A percentile compares a stretch with the other conserved stretches of the same genome.
These are phyloP conservation scores for Suillus alpinus DNA, from an alignment of 768 basidiomycete species.

Conservation along the genomic window DNA sequence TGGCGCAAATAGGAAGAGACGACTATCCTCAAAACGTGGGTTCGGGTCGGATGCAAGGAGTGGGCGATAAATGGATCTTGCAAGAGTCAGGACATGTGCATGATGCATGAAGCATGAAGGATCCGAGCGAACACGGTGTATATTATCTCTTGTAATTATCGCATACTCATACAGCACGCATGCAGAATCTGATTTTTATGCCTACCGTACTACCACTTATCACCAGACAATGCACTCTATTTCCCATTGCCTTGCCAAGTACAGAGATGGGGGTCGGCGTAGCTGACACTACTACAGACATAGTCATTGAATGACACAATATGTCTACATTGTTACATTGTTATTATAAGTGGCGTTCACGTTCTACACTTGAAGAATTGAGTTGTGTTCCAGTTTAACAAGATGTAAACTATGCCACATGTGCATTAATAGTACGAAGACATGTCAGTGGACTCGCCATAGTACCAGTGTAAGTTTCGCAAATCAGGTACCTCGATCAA, in stretches of 20 bases:
- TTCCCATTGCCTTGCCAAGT: background rate
- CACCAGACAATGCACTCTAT: background rate
- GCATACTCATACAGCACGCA: background rate
- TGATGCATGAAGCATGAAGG: constrained; percentile 10
- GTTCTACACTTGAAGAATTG: background rate
- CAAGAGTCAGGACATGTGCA: constrained; percentile 38
- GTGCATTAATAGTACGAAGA: background rate
- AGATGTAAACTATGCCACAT: background rate
- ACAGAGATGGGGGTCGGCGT: background rate
- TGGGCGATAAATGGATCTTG: constrained; percentile 74
- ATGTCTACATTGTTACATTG: too few species aligned
- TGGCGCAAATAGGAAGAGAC: constrained; percentile 2
- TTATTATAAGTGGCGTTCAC: too few species aligned
- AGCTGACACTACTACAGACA: background rate
- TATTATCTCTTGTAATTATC: constrained; percentile 3
- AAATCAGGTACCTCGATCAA: too few species aligned
- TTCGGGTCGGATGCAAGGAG: constrained; percentile 59
- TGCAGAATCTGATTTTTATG: background rate
- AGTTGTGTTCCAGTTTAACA: background rate
- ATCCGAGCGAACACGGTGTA: constrained; percentile 20
- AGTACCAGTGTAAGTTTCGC: too few species aligned
- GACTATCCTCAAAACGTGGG: constrained; percentile 15
- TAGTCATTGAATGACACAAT: too few species aligned
- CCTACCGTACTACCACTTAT: background rate
- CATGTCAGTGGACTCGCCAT: background rate